Evolutionary conservation across 2,329 filamentous ascomycete genomes (phyloP).

Genomic region (Conoideocrella luteorostrata): DNA sequence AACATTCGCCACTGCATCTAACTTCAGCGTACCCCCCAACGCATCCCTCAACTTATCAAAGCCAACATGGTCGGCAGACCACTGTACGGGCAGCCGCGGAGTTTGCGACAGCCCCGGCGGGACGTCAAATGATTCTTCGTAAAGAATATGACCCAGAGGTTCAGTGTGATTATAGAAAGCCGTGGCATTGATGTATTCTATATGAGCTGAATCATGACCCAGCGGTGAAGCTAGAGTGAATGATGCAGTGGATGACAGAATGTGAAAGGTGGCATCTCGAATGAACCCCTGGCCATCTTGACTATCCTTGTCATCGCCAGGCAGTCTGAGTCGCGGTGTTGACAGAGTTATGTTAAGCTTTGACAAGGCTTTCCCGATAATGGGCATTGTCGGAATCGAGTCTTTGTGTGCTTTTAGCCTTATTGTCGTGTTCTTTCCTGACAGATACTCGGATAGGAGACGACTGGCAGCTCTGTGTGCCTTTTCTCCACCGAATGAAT

Average conservation of each 20-base stretch:
- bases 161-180: conserved; percentile 79
- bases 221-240: conserved; percentile 81
- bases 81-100: conserved; percentile 74
- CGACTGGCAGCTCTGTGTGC: conserved; percentile 60
- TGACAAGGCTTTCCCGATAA: conserved; percentile 66
- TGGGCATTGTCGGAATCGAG: conserved; percentile 68
- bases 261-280: conserved; percentile 76
- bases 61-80: conserved; percentile 70
- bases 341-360: conserved; percentile 64
- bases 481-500: conserved; percentile 49
- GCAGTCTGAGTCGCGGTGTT: conserved; percentile 60
- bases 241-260: conserved; percentile 78
- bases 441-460: conserved; percentile 79
- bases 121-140: conserved; percentile 67
- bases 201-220: conserved; percentile 61
- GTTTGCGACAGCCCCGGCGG: conserved; percentile 67
- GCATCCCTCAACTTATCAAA: conserved; percentile 77
- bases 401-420: conserved; percentile 63
- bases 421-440: conserved; percentile 77
- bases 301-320: conserved; percentile 34
- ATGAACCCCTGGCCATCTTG: conserved; percentile 64
- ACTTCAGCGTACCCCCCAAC: conserved; percentile 69
- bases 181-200: conserved; percentile 76
- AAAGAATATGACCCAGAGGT: conserved; percentile 69
- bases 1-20: conserved; percentile 73